Conservation (phyloP, 2,329 filamentous ascomycete species). For the Epicoccum nigrum region DNA sequence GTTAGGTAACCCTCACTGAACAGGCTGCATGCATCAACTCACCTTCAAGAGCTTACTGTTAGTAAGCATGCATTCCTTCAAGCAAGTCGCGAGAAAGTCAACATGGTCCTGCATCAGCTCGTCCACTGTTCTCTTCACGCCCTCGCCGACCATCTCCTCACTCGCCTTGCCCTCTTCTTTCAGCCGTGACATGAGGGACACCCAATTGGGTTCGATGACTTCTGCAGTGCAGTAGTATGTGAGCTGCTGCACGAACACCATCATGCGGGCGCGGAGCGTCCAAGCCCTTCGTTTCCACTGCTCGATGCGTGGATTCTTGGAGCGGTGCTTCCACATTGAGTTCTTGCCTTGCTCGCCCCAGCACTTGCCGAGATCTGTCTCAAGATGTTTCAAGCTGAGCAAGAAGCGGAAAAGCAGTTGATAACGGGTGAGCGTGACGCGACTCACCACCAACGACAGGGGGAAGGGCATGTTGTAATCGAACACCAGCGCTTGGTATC, state of each 20-base stretch:
- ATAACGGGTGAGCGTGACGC: conserved; percentile 96
- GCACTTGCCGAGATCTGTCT: conserved; percentile 81
- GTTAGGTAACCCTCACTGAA: background rate
- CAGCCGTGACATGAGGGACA: conserved; percentile 86
- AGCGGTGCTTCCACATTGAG: conserved; percentile 81
- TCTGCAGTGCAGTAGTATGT: conserved; percentile 97
- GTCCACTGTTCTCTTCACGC: conserved; percentile 82
- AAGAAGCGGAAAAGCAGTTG: conserved; percentile 95
- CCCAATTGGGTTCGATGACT: conserved; percentile 98
- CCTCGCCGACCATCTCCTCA: conserved; percentile 42
- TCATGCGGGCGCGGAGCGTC: conserved; percentile 90
- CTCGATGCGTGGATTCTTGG: conserved; percentile 74
- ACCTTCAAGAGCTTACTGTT: conserved; percentile 93
- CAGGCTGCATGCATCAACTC: conserved; percentile 26
- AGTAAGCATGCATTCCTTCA: conserved; percentile 99
- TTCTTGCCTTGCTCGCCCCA: conserved; percentile 91
- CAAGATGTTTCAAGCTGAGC: conserved; percentile 85
- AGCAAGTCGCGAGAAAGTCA: conserved; percentile 94
- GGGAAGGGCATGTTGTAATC: conserved; percentile 96
- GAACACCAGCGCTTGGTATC: conserved; percentile 90
- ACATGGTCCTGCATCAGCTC: conserved; percentile 99
- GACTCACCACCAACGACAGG: conserved; percentile 90
- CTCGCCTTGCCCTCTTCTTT: conserved; percentile 56
- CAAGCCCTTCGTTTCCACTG: conserved; percentile 92
- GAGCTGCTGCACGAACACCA: conserved; percentile 95